Evolutionary conservation across 1,284 basidiomycete species (phyloP), one percentile per base, ranked within the genome.

Genomic region (Blastosporella zonata): DNA sequence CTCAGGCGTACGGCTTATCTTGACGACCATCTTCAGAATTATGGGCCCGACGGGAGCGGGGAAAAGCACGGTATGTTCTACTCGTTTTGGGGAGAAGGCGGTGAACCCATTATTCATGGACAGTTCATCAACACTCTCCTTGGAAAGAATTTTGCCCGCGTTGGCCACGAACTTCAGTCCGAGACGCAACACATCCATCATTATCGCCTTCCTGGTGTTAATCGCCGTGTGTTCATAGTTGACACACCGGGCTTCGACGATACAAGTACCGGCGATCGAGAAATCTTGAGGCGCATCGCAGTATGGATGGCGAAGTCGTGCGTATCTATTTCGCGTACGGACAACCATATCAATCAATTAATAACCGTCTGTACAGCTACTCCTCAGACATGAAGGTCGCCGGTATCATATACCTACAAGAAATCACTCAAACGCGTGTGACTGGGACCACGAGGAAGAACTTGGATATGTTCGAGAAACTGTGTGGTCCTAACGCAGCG

Each of bases 221-320:
- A 23, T 12, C 49, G 33, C 27, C 52, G 50, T 28, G 23, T 57
- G 10, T 45, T 59, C 21, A 44, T 61, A 7, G 45, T 61, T 28
- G 59, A 61, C 20, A 59, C 57, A 5, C 59, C 59, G n/a, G 57
- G 59, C 9, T 61, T 61, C 42, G 56, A 59, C 27, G 53, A 59
- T 36, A 57, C 50, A 4, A 41, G 46, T 38, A 35, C 28, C 23
- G 29, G 49, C 18, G 59, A 61, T 34, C 36, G 42, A 12, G 50
- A 57, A 17, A 57, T 56, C 10, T 41, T 58, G 36, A 52, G 49
- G 27, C 39, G 43, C 10, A 58, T 61, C 28, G 50, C 55, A 8
- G 49, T 50, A 7, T 61, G 59, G 59, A 25, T 58, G 35, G 52
- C 48, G 22, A 35, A 21, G 43, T 51, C 54, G 54, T 56, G 33